Evolutionary conservation across 768 basidiomycete genomes (phyloP).

Genomic region (Leccinellum albellum): DNA sequence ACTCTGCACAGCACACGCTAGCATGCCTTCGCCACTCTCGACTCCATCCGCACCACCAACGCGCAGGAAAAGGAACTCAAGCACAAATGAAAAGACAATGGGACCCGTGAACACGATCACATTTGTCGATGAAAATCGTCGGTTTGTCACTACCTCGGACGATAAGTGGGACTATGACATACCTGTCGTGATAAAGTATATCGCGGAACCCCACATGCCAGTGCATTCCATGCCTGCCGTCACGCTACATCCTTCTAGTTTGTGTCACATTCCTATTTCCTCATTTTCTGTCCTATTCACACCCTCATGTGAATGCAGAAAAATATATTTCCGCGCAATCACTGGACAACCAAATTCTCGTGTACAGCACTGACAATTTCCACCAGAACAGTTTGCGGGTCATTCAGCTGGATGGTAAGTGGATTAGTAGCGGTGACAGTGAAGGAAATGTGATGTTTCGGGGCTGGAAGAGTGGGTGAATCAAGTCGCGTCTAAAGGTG

Average conservation of each 20-base stretch:
- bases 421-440: constrained; percentile 95
- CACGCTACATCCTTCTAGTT: constrained; percentile 91
- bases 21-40: constrained; percentile 73
- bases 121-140: constrained; percentile 95
- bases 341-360: constrained; percentile 95
- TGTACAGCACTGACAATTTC: constrained; percentile 98
- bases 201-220: constrained; percentile 98
- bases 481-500: constrained; percentile 84
- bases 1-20: constrained; percentile 66
- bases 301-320: constrained; percentile 40
- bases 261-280: constrained; percentile 32
- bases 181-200: constrained; percentile 99
- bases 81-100: constrained; percentile 77
- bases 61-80: constrained; percentile 73
- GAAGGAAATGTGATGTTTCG: constrained; percentile 96
- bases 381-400: constrained; percentile 95
- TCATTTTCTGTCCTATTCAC: constrained; percentile 16
- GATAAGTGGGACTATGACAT: constrained; percentile 99
- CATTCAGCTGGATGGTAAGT: constrained; percentile 97
- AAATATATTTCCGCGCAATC: constrained; percentile 98
- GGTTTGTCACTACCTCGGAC: constrained; percentile 97
- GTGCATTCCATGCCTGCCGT: constrained; percentile 99
- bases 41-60: constrained; percentile 60
- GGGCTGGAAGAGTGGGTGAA: constrained; percentile 99
- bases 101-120: constrained; percentile 99